Percentiles rank a stretch among this genome's conserved stretches.
These are phyloP conservation scores for Choricystis sp. DNA, from an alignment of 139 green algal species.

Conservation along the genomic window DNA sequence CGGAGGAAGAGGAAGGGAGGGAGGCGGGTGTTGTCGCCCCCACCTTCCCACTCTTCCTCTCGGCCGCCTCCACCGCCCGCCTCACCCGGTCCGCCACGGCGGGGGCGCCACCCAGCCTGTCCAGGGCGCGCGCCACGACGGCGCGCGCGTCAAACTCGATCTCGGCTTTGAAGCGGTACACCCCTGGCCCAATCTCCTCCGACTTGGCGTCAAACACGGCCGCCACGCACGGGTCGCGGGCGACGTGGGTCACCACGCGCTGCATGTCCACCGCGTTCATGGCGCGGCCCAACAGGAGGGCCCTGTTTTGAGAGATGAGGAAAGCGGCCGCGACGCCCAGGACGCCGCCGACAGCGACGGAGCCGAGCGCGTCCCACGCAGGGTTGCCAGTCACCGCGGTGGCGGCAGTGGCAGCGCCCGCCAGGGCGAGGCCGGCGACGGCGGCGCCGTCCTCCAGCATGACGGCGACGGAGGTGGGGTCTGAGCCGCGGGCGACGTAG, in stretches of 20 bases:
- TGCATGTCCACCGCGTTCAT: constrained; percentile 14
- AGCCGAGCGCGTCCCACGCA: constrained; percentile 72
- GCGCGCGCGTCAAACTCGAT: constrained; percentile 32
- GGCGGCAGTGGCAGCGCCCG: constrained; percentile 14
- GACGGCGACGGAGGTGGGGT: constrained; percentile 77
- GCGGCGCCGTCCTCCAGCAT: constrained; percentile 79
- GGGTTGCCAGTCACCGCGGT: constrained; percentile 33
- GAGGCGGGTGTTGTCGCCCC: background rate
- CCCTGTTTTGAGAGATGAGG: constrained; percentile 72
- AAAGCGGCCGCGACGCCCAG: constrained; percentile 63
- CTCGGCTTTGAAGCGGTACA: constrained; percentile 66
- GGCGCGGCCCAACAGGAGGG: constrained; percentile 55
- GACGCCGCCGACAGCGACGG: constrained; percentile 60
- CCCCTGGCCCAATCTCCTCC: constrained; percentile 67
- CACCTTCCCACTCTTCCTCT: constrained; percentile 37
- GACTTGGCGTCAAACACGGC: constrained; percentile 64
- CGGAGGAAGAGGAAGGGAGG: background rate
- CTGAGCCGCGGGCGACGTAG: constrained; percentile 48
- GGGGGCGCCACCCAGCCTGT: constrained; percentile 4
- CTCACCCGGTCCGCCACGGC: constrained; percentile 2
- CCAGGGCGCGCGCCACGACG: constrained; percentile 9
- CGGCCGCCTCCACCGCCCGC: constrained; percentile 21
- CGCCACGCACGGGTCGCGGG: constrained; percentile 26
- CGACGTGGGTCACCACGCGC: constrained; percentile 23
- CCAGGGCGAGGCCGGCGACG: constrained; percentile 50